phyloP scores from a whole-genome alignment of 495 filamentous ascomycete species.

The Halenospora varia region DNA sequence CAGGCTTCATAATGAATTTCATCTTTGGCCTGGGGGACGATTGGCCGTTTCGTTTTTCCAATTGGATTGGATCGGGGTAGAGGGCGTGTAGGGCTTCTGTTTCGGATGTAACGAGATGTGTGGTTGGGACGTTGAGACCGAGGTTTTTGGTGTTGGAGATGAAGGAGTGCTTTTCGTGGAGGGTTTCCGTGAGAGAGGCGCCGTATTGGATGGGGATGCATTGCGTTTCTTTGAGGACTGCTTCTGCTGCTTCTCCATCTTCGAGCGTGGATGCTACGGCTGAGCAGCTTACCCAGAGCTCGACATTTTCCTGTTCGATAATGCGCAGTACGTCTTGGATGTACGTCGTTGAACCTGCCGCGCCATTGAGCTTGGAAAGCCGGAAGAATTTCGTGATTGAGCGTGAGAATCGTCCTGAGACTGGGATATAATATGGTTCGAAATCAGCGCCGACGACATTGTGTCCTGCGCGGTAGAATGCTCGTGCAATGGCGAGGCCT shows the following conservation, averaged over 20 bases:
- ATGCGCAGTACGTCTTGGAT: constrained; percentile 44
- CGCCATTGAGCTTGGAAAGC: constrained; percentile 37
- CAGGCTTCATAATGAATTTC: constrained; percentile 60
- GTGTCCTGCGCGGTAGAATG: constrained; percentile 63
- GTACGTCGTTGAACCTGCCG: constrained; percentile 8
- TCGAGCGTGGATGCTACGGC: constrained; percentile 53
- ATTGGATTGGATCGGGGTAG: constrained; percentile 26
- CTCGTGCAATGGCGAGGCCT: constrained; percentile 61
- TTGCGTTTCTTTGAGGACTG: constrained; percentile 50
- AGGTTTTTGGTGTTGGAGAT: constrained; percentile 44
- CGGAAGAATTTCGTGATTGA: constrained; percentile 49
- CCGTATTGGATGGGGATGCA: constrained; percentile 58
- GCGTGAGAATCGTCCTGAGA: constrained; percentile 38
- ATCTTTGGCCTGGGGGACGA: neutral
- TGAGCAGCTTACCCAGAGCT: constrained; percentile 73
- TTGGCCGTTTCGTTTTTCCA: constrained; percentile 13
- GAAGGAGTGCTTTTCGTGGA: constrained; percentile 60
- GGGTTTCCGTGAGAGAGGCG: constrained; percentile 32
- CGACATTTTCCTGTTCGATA: constrained; percentile 55
- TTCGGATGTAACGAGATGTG: constrained; percentile 49
- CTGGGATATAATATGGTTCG: constrained; percentile 35
- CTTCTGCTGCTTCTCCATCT: constrained; percentile 60
- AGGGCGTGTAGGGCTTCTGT: constrained; percentile 53
- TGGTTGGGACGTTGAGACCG: constrained; percentile 55
- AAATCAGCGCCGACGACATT: constrained; percentile 71